Base-by-base conservation (phyloP, 495 filamentous ascomycete genomes). In the Emericellopsis terricola region DNA sequence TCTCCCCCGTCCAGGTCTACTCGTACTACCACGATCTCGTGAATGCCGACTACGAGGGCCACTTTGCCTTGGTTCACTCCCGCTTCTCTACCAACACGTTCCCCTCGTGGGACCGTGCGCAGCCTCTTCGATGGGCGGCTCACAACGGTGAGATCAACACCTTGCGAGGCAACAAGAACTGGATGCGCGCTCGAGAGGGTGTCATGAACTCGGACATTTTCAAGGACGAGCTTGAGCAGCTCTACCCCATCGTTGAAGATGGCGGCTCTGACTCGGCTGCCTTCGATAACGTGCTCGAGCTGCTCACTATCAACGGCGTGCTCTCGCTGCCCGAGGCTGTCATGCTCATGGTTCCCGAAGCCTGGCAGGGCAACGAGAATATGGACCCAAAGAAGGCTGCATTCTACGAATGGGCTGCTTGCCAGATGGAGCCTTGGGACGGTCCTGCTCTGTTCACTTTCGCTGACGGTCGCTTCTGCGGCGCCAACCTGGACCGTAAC, bases 71-170 rank as follows among this genome's bases (percentile, higher is more conserved):
- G 15, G 89, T 99, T 15, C 89, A 99, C 56, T 94, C 87, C 17
- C 82, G 89, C 38, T 99, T 99, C 62, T 94, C 86, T 8, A 99
- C 89, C 27, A 99, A 99, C 62, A 99, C 89, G 29, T 99, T 99
- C 55, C 89, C 89, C 17, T 94, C 85, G 7, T 99, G 89, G 89
- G 89, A 99, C 57, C 82, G 89, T 57, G 91, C 89, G 27, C 89
- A 99, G 58, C 89, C 89, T 15, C 56, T 99, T 42, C 73, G 89
- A 52, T 96, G 87, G 91, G 86, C 85, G 32, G 89, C 89, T 50
- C 89, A 99, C 64, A 99, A 99, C 48, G 89, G 89, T 78, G 89
- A 99, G 57, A 96, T 99, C 44, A 99, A 99, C 54, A 99, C 89
- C 3, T 64, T 99, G 41, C 80, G 89, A 45, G 89, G 89, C 31